Evolutionary conservation across 2,329 filamentous ascomycete genomes (phyloP), one percentile per base, ranked within the genome.

Genomic region (Alternaria brassicicola): DNA sequence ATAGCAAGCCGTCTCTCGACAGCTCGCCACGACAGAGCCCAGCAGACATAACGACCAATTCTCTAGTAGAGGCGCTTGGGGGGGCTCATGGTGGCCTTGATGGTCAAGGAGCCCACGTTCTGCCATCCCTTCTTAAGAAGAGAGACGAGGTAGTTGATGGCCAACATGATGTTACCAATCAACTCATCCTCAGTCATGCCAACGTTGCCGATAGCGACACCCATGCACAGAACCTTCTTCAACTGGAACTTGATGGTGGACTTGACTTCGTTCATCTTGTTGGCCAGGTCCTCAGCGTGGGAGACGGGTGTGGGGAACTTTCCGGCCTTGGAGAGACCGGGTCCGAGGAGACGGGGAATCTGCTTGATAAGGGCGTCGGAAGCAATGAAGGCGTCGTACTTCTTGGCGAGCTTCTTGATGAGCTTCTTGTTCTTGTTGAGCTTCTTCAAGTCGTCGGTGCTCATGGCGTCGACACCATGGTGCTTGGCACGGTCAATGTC

Each of bases 341-440:
- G 95, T 82, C 95, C 95, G 81, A 99, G 85, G 82, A 99, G 93
- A 97, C 95, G 95, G 76, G 95, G 95, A 78, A 99, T 98, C 88
- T 97, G 93, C 90, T 97, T 97, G 90, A 99, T 97, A 79, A 99
- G 86, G 78, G 90, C 86, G 80, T 99, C 95, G 80, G 94, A 98
- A 81, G 95, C 91, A 80, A 99, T 84, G 86, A 99, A 99, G 76
- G 95, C 95, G 84, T 99, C 95, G 89, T 99, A 98, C 88, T 99
- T 99, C 89, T 93, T 93, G 68, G 95, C 95, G 72, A 99, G 91
- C 91, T 99, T 99, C 93, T 99, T 99, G 90, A 99, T 97, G 79
- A 98, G 90, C 91, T 99, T 99, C 92, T 99, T 98, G 92, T 99
- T 99, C 92, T 99, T 99, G 91, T 99, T 99, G 75, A 99, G 92